Evolutionary conservation across 1,139 yeast genomes (phyloP).

Genomic region (Sporopachydermia cereana): DNA sequence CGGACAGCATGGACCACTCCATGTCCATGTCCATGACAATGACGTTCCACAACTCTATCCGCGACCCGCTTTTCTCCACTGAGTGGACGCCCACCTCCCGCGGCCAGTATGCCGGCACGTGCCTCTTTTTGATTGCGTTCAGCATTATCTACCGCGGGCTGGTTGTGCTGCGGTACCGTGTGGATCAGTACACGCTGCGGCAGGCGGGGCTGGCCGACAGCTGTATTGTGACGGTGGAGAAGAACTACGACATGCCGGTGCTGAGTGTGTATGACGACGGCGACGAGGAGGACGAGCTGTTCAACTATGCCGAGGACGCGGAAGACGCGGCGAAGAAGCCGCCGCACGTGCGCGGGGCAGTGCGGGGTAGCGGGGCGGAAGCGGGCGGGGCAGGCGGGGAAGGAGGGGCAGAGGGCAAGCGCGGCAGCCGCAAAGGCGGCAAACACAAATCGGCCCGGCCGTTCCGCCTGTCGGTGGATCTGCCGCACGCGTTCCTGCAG

Average conservation of each 20-base stretch:
- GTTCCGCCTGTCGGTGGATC: constrained; percentile 17
- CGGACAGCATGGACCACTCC: not conserved
- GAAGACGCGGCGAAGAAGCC: constrained; percentile 8
- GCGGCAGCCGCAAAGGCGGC: too few relatives aligned
- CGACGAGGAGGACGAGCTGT: constrained; percentile 7
- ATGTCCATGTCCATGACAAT: constrained; percentile 11
- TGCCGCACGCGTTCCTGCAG: constrained; percentile 16
- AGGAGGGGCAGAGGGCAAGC: too few relatives aligned
- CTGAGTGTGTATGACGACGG: constrained; percentile 1
- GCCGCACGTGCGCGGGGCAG: not conserved
- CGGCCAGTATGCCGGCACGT: constrained; percentile 19
- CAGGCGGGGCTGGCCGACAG: not conserved
- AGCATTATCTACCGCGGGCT: constrained; percentile 14
- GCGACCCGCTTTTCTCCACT: constrained; percentile 14
- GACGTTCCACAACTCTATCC: constrained; percentile 15
- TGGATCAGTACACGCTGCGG: constrained; percentile 9
- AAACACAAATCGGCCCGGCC: constrained; percentile 12
- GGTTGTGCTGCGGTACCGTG: constrained; percentile 13
- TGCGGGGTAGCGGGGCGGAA: constrained; percentile 6
- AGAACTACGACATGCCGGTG: constrained; percentile 7
- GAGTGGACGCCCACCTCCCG: constrained; percentile 17
- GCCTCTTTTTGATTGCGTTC: constrained; percentile 16
- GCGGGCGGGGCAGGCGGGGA: constrained; percentile 8
- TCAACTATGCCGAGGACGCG: constrained; percentile 8
- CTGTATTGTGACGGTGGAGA: not conserved